These are phyloP conservation scores for Ceratocystis smalleyi DNA, from an alignment of 2,329 filamentous ascomycete genomes.

Conservation along the genomic window DNA sequence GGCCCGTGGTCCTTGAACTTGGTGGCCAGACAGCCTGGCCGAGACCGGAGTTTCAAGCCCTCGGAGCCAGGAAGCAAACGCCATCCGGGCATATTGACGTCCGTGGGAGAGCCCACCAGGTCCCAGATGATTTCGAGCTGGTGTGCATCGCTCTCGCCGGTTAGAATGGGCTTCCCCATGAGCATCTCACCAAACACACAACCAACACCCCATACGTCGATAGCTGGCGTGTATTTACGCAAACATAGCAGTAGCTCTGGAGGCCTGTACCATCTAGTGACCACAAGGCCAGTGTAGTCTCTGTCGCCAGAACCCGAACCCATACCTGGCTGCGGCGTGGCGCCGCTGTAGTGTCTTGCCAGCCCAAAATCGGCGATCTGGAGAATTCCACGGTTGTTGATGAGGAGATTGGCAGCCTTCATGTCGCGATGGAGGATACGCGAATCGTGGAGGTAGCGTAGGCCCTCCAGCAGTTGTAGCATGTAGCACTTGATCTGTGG, in stretches of 20 bases:
- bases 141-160: conserved; percentile 74
- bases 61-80: conserved; percentile 67
- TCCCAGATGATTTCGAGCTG: conserved; percentile 92
- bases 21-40: conserved; percentile 50
- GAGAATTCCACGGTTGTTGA: conserved; percentile 82
- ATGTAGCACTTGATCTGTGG: conserved; percentile 97
- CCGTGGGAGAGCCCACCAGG: conserved; percentile 75
- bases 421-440: conserved; percentile 92
- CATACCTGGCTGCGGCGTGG: conserved; percentile 56
- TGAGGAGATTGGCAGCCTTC: conserved; percentile 95
- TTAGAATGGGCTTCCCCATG: conserved; percentile 77
- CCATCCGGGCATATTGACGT: conserved; percentile 89
- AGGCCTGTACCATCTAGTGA: conserved; percentile 92
- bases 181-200: conserved; percentile 99
- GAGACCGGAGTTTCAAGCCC: conserved; percentile 45
- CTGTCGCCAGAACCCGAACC: conserved; percentile 72
- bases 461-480: conserved; percentile 76
- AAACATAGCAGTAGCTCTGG: conserved; percentile 82
- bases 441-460: conserved; percentile 78
- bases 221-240: conserved; percentile 85
- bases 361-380: conserved; percentile 97
- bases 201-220: conserved; percentile 98
- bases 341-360: conserved; percentile 81
- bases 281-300: conserved; percentile 92
- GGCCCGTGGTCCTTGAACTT: conserved; percentile 63